Evolutionary conservation across 805 yeast genomes (phyloP).

Genomic region (Wickerhamomyces bovis): DNA sequence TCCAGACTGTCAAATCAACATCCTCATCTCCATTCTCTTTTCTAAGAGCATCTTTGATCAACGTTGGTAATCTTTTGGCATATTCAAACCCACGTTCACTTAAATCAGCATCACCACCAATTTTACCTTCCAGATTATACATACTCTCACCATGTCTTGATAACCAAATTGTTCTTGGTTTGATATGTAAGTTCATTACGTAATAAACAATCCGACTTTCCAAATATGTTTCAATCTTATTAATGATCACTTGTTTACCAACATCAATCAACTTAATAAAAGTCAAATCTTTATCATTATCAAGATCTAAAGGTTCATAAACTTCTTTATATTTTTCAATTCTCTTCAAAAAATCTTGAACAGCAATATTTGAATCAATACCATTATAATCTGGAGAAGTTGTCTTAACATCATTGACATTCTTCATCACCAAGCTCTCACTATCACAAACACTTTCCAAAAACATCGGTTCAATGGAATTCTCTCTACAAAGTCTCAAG

Average conservation of each 20-base stretch:
- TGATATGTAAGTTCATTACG: conserved; percentile 91
- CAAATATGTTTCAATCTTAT: conserved; percentile 79
- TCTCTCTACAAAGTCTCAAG: conserved; percentile 51
- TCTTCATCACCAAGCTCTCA: conserved; percentile 66
- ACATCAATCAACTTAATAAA: conserved; percentile 86
- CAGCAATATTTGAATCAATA: conserved; percentile 63
- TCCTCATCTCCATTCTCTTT: conserved; percentile 43
- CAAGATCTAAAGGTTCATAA: conserved; percentile 70
- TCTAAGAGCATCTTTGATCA: conserved; percentile 45
- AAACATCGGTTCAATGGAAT: conserved; percentile 82
- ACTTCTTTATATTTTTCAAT: conserved; percentile 67
- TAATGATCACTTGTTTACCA: conserved; percentile 81
- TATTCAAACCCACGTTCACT: conserved; percentile 81
- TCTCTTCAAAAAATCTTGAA: conserved; percentile 63
- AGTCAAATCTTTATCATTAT: conserved; percentile 57
- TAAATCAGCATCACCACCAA: conserved; percentile 90
- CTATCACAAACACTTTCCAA: conserved; percentile 91
- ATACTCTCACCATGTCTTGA: conserved; percentile 95
- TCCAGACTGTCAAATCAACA: conserved; percentile 84
- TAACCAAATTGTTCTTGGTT: conserved; percentile 88
- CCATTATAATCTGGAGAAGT: conserved; percentile 33
- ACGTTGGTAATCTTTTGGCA: conserved; percentile 71
- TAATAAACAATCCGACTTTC: conserved; percentile 92
- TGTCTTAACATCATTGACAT: conserved; percentile 80
- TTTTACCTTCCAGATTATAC: conserved; percentile 87